phyloP scores from a whole-genome alignment of 2,329 filamentous ascomycete genomes.

The Claviceps sp. region DNA sequence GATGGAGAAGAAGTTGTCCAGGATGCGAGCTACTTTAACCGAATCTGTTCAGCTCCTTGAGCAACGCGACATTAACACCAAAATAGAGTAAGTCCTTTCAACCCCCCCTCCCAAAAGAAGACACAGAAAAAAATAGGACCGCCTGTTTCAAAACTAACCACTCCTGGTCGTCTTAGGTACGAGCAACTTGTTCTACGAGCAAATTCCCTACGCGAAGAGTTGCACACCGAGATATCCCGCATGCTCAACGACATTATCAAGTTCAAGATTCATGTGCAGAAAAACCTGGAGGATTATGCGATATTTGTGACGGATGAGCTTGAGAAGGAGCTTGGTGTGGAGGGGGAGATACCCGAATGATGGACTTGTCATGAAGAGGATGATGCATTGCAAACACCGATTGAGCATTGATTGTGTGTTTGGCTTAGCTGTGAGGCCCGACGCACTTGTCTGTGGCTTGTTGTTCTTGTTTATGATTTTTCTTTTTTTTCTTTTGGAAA shows the following conservation, averaged over 20 bases:
- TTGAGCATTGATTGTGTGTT: too few species aligned
- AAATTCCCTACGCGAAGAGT: constrained; percentile 76
- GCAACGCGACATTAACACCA: constrained; percentile 90
- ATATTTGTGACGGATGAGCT: constrained; percentile 86
- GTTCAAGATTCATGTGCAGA: constrained; percentile 96
- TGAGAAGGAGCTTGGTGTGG: constrained; percentile 66
- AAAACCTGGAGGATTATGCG: constrained; percentile 86
- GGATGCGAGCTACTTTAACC: constrained; percentile 71
- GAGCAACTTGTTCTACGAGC: constrained; percentile 82
- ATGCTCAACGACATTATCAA: constrained; percentile 97
- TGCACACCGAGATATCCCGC: constrained; percentile 93
- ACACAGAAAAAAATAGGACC: background rate
- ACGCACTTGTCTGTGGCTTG: too few species aligned
- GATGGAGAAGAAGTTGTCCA: constrained; percentile 95
- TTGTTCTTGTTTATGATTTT: background rate
- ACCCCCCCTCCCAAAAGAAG: background rate
- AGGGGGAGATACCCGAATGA: constrained; percentile 40
- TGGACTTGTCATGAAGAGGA: constrained; percentile 21
- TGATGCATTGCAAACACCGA: background rate
- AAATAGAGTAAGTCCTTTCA: constrained; percentile 61
- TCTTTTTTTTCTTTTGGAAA: constrained; percentile 1
- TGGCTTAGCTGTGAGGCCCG: too few species aligned
- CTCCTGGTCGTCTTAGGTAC: constrained; percentile 42
- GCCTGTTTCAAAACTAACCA: constrained; percentile 2
- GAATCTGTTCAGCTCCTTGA: constrained; percentile 88